Base-by-base conservation (phyloP, 2,329 filamentous ascomycete species). In the Tolypocladium pustulatum region DNA sequence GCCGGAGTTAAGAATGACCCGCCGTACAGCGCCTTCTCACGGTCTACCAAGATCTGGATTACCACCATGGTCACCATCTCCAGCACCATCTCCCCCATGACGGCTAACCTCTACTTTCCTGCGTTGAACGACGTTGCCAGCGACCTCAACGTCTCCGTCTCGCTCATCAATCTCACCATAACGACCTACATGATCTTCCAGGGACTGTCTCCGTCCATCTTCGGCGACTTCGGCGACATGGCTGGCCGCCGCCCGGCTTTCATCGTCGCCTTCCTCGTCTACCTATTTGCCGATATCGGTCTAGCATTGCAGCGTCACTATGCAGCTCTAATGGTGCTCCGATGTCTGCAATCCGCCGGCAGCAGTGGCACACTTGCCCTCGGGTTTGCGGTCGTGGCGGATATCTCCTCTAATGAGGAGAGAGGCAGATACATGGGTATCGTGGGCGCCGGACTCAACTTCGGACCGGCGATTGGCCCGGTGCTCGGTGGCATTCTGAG, bases 401-500 rank as follows among this genome's bases (percentile, higher is more conserved):
- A 94, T 65, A 79, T 91, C 6, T 80, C 85, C 0, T 84, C 86
- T 0, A 84, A 81, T 53, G 79, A 82, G 0, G 87, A 93, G 69
- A 77, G 90, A 64, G 90, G 89, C 3, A 82, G 80, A 58, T 92
- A 89, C 66, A 86, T 92, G 75, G 88, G 83, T 56, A 80, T 85
- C 60, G 82, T 85, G n/a, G 81, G 79, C 37, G 78, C 77, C 4
- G 84, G 81, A 20, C 75, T 81, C 57, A 82, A 85, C 4, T 66
- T 88, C 36, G 80, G 79, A 0, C 79, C 80, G 3, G 72, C 81
- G 0, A 58, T 84, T 5, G 79, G 82, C 0, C 85, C 87, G 0
- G 78, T 87, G 1, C 73, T 89, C 4, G 86, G 87, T 17, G 87
- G 86, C 1, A 62, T 89, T 1, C 70, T 90, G 22, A 78, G 79